Percentiles rank a stretch among this genome's conserved stretches.
These are phyloP conservation scores for Gloeopeniophorella convolvens DNA, from an alignment of 768 basidiomycete genomes.

Conservation along the genomic window DNA sequence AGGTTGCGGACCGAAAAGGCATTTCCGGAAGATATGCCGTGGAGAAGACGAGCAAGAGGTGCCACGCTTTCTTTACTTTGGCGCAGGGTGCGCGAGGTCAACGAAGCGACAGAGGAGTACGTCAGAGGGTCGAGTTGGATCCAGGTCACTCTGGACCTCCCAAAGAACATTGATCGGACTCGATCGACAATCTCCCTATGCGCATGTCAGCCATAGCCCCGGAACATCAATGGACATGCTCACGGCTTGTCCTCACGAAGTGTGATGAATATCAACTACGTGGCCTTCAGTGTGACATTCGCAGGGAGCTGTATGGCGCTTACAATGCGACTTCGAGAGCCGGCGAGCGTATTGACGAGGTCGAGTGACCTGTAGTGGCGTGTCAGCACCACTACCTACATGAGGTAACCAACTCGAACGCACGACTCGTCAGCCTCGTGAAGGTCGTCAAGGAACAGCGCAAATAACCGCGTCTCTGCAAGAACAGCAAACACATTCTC, in stretches of 20 bases:
- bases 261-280: conserved; percentile 58
- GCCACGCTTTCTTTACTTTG: conserved; percentile 49
- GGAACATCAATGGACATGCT: conserved; percentile 9
- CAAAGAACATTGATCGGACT: conserved; percentile 51
- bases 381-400: background rate
- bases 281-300: conserved; percentile 12
- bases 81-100: conserved; percentile 61
- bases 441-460: conserved; percentile 65
- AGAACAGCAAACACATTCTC: conserved; percentile 65
- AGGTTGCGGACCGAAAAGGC: conserved; percentile 64
- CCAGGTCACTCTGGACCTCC: conserved; percentile 56
- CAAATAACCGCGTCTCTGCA: conserved; percentile 63
- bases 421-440: conserved; percentile 72
- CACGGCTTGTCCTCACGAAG: conserved; percentile 48
- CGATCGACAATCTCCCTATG: conserved; percentile 38
- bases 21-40: conserved; percentile 56
- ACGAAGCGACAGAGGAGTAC: conserved; percentile 46
- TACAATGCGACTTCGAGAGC: conserved; percentile 62
- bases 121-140: conserved; percentile 56
- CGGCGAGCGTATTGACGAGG: conserved; percentile 55
- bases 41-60: conserved; percentile 49
- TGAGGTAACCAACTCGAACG: conserved; percentile 16
- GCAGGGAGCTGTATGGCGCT: conserved; percentile 8
- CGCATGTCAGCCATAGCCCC: background rate
- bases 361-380: conserved; percentile 47